Evolutionary conservation across 495 filamentous ascomycete genomes (phyloP), one percentile per base, ranked within the genome.

Genomic region (Delitschia confertaspora): DNA sequence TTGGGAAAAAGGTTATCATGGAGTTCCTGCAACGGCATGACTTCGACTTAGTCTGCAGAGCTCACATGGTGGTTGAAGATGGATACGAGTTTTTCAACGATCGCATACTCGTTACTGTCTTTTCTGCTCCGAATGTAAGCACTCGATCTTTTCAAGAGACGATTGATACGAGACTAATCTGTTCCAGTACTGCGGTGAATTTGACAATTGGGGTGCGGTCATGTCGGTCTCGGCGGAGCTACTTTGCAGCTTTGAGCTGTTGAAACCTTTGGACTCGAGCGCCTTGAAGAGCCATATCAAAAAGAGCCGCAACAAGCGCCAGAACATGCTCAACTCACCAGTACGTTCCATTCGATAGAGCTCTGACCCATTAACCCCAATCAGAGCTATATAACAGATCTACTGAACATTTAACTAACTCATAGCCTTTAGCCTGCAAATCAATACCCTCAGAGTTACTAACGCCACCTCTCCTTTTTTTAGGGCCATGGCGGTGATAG

Each of bases 1-100:
- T 99, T 58, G 88, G 88, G 5, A 96, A 95, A 69, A 93, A 93
- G 58, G 88, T 99, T 36, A 99, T 99, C 45, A 86, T 88, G 67
- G 85, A 95, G 51, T 99, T 99, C 63, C 70, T 99, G 52, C 82
- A 86, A 39, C 76, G 80, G 25, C 89, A 96, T 60, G 91, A 99
- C 58, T 99, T 99, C 60, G 91, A 99, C 64, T 65, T 99, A 25
- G 88, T 99, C 23, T 96, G 93, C 61, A 76, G 91, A 36, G 91
- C 91, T 37, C 91, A 99, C 69, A 99, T 99, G 91, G 91, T 99
- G 36, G 91, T 99, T 13, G 91, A 99, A 60, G 91, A 99, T 66
- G 91, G 91, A 10, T 99, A 99, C 66, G 91, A 99, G 56, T 99
- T 99, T 64, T 99, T 95, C 60, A 91, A 84, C 37, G 91, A 99